Evolutionary conservation across 495 filamentous ascomycete species (phyloP).

Genomic region (Glonium stellatum): DNA sequence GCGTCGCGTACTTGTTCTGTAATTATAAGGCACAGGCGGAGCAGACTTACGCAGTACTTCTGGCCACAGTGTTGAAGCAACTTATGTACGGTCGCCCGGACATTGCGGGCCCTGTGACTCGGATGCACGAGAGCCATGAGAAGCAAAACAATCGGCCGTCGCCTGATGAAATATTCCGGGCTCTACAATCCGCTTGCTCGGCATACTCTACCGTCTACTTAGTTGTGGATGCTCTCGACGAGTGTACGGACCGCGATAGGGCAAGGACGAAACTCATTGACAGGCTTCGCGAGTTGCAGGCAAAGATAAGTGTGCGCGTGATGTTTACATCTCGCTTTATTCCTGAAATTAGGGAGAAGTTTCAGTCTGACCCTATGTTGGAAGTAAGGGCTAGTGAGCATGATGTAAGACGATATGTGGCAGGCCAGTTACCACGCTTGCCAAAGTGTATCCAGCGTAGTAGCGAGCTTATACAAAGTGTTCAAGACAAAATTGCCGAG

Average conservation of each 20-base stretch:
- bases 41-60: constrained; percentile 31
- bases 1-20: constrained; percentile 40
- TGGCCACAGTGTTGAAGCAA: constrained; percentile 39
- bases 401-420: constrained; percentile 23
- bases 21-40: constrained; percentile 34
- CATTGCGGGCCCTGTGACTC: background rate
- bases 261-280: constrained; percentile 23
- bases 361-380: constrained; percentile 2
- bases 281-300: constrained; percentile 33
- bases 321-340: constrained; percentile 24
- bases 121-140: background rate
- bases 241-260: constrained; percentile 13
- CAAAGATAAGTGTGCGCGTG: constrained; percentile 17
- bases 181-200: constrained; percentile 25
- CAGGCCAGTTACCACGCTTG: constrained; percentile 13
- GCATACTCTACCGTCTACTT: constrained; percentile 35
- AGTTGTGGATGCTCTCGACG: constrained; percentile 46
- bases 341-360: constrained; percentile 17
- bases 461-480: background rate
- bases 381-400: constrained; percentile 21
- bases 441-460: constrained; percentile 15
- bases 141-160: background rate
- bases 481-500: constrained; percentile 13
- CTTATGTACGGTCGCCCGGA: constrained; percentile 29
- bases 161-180: background rate